Conservation (phyloP, 2,329 filamentous ascomycete species). For the Microdochium nivale region DNA sequence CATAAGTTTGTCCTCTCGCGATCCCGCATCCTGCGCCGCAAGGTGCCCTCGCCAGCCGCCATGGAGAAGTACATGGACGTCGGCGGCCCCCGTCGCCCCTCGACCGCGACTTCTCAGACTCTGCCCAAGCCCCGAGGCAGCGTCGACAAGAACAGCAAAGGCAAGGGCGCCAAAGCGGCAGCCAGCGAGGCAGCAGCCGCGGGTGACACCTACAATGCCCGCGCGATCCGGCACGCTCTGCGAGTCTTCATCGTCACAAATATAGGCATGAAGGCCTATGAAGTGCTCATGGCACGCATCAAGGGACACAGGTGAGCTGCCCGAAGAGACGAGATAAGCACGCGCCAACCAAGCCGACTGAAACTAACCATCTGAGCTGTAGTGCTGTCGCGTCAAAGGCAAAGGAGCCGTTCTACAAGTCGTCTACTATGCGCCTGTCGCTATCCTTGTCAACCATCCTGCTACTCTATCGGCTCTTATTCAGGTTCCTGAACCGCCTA, state of each 20-base stretch:
- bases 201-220: slow-evolving; percentile 59
- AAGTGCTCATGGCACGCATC: slow-evolving; percentile 39
- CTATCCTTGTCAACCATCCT: slow-evolving; percentile 78
- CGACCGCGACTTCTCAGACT: slow-evolving; percentile 2
- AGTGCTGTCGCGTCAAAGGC: slow-evolving; percentile 19
- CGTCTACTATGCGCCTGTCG: slow-evolving; percentile 67
- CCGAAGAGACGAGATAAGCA: slow-evolving; percentile 28
- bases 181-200: slow-evolving; percentile 15
- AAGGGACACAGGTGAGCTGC: slow-evolving; percentile 21
- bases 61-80: slow-evolving; percentile 48
- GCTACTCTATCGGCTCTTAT: slow-evolving; percentile 79
- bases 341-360: background rate
- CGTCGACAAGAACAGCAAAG: slow-evolving; percentile 23
- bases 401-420: slow-evolving; percentile 51
- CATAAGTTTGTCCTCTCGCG: slow-evolving; percentile 77
- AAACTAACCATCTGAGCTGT: slow-evolving; percentile 7
- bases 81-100: slow-evolving; percentile 10
- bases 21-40: slow-evolving; percentile 47
- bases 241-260: slow-evolving; percentile 61
- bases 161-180: slow-evolving; percentile 17
- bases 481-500: slow-evolving; percentile 79
- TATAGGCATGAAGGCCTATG: slow-evolving; percentile 55
- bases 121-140: background rate
- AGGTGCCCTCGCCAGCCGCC: slow-evolving; percentile 45
- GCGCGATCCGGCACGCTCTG: slow-evolving; percentile 61